Conservation (phyloP, 2,329 filamentous ascomycete species). For the Paecilomyces dactylethromorphus region DNA sequence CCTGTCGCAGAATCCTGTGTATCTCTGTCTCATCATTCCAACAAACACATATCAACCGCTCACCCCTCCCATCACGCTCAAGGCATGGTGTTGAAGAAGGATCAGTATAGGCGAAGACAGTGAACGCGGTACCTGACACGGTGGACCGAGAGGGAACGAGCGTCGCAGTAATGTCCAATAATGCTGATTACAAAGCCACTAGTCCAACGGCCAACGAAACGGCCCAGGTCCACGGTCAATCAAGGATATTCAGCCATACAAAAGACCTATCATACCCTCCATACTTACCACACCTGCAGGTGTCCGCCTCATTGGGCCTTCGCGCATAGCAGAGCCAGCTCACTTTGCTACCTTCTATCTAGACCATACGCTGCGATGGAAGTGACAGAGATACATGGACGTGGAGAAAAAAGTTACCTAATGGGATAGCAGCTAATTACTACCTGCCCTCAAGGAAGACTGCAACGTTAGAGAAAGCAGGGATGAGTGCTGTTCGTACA, state of each 20-base stretch:
- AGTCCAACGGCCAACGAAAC: background rate
- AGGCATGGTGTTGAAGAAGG: background rate
- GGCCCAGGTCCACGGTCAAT: background rate
- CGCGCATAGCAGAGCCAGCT: conserved; percentile 11
- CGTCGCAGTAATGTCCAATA: background rate
- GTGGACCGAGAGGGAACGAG: background rate
- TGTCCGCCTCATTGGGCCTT: conserved; percentile 3
- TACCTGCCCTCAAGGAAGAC: background rate
- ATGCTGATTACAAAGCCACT: background rate
- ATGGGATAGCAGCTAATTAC: background rate
- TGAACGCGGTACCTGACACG: conserved; percentile 1
- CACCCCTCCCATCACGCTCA: background rate
- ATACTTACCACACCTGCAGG: background rate
- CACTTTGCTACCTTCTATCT: conserved; percentile 5
- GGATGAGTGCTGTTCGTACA: background rate
- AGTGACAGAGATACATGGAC: background rate
- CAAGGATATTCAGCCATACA: background rate
- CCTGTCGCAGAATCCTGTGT: no score
- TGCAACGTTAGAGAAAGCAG: background rate
- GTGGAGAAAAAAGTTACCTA: background rate
- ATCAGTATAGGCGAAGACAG: background rate
- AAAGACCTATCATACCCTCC: background rate
- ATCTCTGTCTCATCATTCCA: background rate
- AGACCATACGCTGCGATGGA: conserved; percentile 5
- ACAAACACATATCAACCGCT: background rate